Percentiles rank a stretch among this genome's conserved stretches.
phyloP scores from a whole-genome alignment of 345 rosid species.

The Rhodamnia argentea region DNA sequence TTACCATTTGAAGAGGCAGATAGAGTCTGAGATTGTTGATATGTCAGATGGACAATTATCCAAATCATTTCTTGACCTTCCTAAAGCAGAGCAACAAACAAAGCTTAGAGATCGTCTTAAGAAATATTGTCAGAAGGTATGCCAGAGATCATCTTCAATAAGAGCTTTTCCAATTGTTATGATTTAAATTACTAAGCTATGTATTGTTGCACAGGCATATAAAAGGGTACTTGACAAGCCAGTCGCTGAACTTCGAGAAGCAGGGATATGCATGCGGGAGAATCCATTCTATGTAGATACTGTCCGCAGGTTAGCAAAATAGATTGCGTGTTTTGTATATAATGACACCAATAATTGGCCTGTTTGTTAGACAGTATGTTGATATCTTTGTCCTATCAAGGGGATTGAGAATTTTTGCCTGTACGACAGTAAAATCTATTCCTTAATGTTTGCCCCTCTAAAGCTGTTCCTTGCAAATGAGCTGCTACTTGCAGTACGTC shows the following conservation, averaged over 20 bases:
- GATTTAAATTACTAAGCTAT: slow-evolving; percentile 9
- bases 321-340: not conserved
- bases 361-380: not conserved
- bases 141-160: not conserved
- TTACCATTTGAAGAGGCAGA: slow-evolving; percentile 87
- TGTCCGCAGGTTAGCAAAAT: slow-evolving; percentile 64
- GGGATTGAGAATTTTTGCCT: not conserved
- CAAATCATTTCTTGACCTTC: slow-evolving; percentile 78
- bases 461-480: not conserved
- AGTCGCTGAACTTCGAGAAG: slow-evolving; percentile 87
- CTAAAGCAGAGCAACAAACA: slow-evolving; percentile 73
- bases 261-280: slow-evolving; percentile 99
- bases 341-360: not conserved
- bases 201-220: slow-evolving; percentile 49
- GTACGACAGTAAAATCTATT: not conserved
- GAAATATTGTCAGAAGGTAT: slow-evolving; percentile 85
- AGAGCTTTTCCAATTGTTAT: slow-evolving; percentile 1
- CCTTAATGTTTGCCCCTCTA: not conserved
- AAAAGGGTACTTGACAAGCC: slow-evolving; percentile 81
- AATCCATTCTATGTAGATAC: slow-evolving; percentile 92
- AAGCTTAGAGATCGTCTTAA: slow-evolving; percentile 79
- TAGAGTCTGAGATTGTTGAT: slow-evolving; percentile 82
- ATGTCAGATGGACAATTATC: slow-evolving; percentile 43
- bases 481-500: not conserved
- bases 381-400: not conserved